Base-by-base conservation (phyloP, 1,139 yeast genomes). In the Geotrichum restrictum region DNA sequence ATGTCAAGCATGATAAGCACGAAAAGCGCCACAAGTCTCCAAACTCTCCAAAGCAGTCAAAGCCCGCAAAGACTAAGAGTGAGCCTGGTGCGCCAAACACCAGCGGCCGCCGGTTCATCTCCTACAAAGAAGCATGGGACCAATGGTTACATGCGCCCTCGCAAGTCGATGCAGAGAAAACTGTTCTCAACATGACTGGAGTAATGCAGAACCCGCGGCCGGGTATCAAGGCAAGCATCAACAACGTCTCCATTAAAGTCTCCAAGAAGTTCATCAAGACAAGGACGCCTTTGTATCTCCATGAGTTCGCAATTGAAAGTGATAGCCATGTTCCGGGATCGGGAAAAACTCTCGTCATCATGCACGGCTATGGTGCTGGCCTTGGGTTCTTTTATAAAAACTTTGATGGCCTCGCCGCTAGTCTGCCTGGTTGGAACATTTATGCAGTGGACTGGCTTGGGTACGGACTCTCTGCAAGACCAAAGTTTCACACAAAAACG, bases 301-400 rank as follows among this genome's bases (percentile, higher is more conserved):
- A 81, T 60, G 83, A 82, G 60, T 75, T 83, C 49, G 67, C 65
- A 33, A 60, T 68, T 3, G 57, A 57, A 29, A 64, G 65, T 22
- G 57, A 57, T n/a, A 58, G 57, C 38, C 52, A 55, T 22, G 22
- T 6, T 13, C 36, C 16, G n/a, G 36, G n/a, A 8, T 38, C 52
- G 6, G 55, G 27, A 14, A 49, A 45, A 16, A 49, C 19, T 24
- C 60, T 83, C 21, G 86, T 87, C 5, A 75, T 88, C 64, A 61
- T 88, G 32, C 97, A 88, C 64, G 97, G 97, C 0, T 88, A 85
- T 66, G 95, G 93, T 0, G 93, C 96, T 0, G 83, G 94, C 0
- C 74, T 84, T 7, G 88, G 91, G 21, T 82, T 91, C 63, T 88
- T 81, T 70, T 86, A 85, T 57, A 74, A 89, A 52, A 88, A 87